phyloP scores from a whole-genome alignment of 257 asterid species.

The Solanum piurae region DNA sequence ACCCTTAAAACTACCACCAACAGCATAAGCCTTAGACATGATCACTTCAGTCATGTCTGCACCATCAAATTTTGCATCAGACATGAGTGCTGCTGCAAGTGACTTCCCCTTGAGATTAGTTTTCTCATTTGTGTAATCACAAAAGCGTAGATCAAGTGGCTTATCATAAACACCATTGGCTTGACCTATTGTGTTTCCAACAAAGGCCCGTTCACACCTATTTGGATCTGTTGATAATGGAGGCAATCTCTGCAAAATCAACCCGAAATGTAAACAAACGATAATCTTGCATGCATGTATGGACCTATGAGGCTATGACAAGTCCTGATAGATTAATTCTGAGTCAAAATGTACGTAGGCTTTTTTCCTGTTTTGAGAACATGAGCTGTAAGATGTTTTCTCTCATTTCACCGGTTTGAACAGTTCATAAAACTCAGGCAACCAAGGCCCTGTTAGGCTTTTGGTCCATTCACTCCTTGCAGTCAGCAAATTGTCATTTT shows the following conservation, averaged over 20 bases:
- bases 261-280: not conserved
- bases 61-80: conserved; percentile 94
- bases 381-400: not conserved
- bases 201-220: conserved; percentile 88
- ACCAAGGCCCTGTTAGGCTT: not conserved
- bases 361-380: not conserved
- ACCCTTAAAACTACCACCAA: conserved; percentile 93
- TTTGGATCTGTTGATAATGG: conserved; percentile 81
- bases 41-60: conserved; percentile 93
- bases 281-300: not conserved
- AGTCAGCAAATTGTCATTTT: not conserved
- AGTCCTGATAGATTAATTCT: not conserved
- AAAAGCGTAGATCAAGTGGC: conserved; percentile 92
- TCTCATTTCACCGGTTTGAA: not conserved
- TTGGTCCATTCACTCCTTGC: not conserved
- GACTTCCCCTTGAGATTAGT: conserved; percentile 89
- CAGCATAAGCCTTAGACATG: conserved; percentile 98
- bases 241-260: conserved; percentile 70
- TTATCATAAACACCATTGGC: conserved; percentile 97
- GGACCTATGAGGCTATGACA: too few relatives aligned
- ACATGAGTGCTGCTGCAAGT: conserved; percentile 86
- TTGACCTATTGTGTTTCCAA: conserved; percentile 91
- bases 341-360: not conserved
- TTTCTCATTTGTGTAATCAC: conserved; percentile 85
- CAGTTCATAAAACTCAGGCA: too few relatives aligned